phyloP scores from a whole-genome alignment of 768 basidiomycete species.

The Boletellus sp. region DNA sequence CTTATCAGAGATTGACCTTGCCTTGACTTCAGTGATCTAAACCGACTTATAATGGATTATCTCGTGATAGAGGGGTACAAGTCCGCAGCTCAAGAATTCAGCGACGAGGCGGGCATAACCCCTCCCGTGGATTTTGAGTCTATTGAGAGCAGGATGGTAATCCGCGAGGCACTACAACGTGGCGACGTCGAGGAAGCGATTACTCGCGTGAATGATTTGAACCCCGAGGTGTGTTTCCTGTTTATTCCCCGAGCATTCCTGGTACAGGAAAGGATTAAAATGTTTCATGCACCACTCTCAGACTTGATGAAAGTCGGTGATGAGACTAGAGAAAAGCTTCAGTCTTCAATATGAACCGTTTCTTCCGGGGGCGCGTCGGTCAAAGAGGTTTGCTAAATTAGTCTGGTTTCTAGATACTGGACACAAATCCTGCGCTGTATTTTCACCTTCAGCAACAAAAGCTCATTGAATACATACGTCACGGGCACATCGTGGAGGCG shows the following conservation, averaged over 20 bases:
- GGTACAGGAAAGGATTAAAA: conserved; percentile 69
- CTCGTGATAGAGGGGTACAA: conserved; percentile 98
- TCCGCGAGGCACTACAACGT: conserved; percentile 88
- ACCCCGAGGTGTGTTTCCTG: conserved; percentile 80
- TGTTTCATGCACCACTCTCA: conserved; percentile 99
- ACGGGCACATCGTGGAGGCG: conserved; percentile 73
- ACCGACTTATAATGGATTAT: conserved; percentile 94
- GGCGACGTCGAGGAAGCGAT: conserved; percentile 96
- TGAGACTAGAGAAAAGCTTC: conserved; percentile 80
- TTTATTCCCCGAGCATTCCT: background rate
- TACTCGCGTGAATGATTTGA: conserved; percentile 90
- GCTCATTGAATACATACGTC: conserved; percentile 90
- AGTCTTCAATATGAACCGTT: conserved; percentile 89
- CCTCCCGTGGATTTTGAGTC: conserved; percentile 85
- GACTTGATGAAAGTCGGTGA: conserved; percentile 73
- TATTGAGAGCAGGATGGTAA: conserved; percentile 92
- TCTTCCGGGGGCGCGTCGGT: conserved; percentile 1
- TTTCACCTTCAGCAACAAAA: conserved; percentile 96
- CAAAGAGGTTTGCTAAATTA: conserved; percentile 12
- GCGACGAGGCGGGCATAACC: conserved; percentile 75
- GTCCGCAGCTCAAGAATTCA: conserved; percentile 92
- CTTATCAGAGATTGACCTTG: conserved; percentile 18
- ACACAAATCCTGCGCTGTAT: conserved; percentile 89
- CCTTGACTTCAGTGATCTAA: conserved; percentile 70
- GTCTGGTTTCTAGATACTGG: conserved; percentile 70